A percentile compares a stretch with the other conserved stretches of the same genome.
phyloP scores from a whole-genome alignment of 2,329 filamentous ascomycete genomes.

The Aspergillus ibericus region DNA sequence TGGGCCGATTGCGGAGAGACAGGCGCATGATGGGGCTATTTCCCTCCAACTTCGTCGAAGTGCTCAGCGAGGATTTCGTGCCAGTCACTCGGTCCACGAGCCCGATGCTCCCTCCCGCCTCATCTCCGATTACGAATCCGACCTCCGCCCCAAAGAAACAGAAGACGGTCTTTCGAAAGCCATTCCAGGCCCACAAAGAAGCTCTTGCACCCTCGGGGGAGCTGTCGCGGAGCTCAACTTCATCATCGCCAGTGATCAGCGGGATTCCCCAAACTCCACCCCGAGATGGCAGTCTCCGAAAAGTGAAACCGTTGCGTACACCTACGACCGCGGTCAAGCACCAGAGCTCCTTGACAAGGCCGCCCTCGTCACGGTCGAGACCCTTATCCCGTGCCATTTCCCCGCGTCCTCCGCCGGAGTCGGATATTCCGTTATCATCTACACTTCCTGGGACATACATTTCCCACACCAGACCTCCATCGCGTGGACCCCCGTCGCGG shows the following conservation, averaged over 20 bases:
- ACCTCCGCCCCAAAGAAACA: slow-evolving; percentile 57
- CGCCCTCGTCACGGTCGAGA: slow-evolving; percentile 35
- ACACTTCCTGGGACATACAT: background rate
- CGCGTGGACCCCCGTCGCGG: slow-evolving; percentile 21
- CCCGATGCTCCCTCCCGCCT: slow-evolving; percentile 56
- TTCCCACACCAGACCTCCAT: slow-evolving; percentile 18
- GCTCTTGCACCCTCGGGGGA: slow-evolving; percentile 43
- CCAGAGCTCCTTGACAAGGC: slow-evolving; percentile 36
- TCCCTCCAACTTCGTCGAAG: slow-evolving; percentile 94
- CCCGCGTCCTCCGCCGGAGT: slow-evolving; percentile 22
- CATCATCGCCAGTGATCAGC: slow-evolving; percentile 38
- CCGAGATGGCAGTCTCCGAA: slow-evolving; percentile 35
- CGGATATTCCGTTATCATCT: slow-evolving; percentile 13
- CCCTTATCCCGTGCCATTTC: slow-evolving; percentile 30
- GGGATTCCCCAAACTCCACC: slow-evolving; percentile 39
- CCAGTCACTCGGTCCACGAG: slow-evolving; percentile 57
- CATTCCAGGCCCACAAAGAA: slow-evolving; percentile 63
- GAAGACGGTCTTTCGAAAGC: slow-evolving; percentile 62
- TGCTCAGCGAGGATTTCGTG: slow-evolving; percentile 81
- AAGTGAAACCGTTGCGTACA: slow-evolving; percentile 35
- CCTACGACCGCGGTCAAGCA: slow-evolving; percentile 42
- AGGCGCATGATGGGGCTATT: slow-evolving; percentile 89
- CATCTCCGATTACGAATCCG: slow-evolving; percentile 43
- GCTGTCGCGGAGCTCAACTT: slow-evolving; percentile 30
- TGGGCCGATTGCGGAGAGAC: slow-evolving; percentile 84